Percentiles rank a stretch among this genome's conserved stretches.
phyloP scores from a whole-genome alignment of 495 filamentous ascomycete genomes.

The Neurospora sp. region DNA sequence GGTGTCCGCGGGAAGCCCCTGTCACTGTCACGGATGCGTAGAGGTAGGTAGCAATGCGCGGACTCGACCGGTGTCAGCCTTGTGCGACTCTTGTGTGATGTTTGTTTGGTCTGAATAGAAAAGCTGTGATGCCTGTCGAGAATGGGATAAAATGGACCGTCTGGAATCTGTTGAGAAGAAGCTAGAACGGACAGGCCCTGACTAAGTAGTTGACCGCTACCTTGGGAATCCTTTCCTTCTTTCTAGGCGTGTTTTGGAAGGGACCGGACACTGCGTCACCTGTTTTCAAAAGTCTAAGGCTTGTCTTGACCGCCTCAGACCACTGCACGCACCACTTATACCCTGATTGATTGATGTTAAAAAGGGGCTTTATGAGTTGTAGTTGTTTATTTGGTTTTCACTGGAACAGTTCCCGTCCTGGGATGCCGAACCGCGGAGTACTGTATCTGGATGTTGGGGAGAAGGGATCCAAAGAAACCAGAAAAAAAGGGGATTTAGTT shows the following conservation, averaged over 20 bases:
- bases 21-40: background rate
- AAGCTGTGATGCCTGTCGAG: background rate
- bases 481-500: background rate
- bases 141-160: background rate
- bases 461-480: background rate
- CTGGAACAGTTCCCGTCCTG: background rate
- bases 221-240: background rate
- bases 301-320: background rate
- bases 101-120: background rate
- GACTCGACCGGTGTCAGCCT: background rate
- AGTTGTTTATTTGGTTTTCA: background rate
- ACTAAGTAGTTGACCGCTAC: background rate
- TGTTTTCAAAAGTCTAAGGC: background rate
- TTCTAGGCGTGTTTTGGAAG: background rate
- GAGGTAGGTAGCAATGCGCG: background rate
- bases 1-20: background rate
- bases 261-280: background rate
- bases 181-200: background rate
- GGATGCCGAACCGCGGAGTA: background rate
- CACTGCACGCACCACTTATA: background rate
- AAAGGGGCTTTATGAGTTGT: background rate
- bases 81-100: background rate
- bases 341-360: background rate
- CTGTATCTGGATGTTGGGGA: background rate
- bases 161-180: background rate